These are phyloP conservation scores for Acacia crassicarpa DNA, from an alignment of 306 rosid species.

Conservation along the genomic window DNA sequence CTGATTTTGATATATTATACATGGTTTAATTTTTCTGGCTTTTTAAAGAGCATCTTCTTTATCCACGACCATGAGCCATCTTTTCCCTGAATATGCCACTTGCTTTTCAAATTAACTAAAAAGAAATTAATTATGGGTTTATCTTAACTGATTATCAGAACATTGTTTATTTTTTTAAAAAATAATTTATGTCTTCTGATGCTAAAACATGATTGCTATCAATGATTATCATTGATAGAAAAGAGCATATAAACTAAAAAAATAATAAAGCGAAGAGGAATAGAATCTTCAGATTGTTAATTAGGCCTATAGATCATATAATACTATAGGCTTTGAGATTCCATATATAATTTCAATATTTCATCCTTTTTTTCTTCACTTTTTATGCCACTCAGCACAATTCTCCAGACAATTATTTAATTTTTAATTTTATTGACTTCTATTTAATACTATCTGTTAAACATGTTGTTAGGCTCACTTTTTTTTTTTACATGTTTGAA, in stretches of 20 bases:
- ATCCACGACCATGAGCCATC: background rate
- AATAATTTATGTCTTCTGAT: slow-evolving; percentile 16
- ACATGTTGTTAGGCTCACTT: background rate
- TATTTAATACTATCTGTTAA: background rate
- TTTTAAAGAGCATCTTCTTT: slow-evolving; percentile 31
- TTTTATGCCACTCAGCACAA: slow-evolving; percentile 28
- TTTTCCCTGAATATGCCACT: slow-evolving; percentile 28
- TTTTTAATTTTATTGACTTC: slow-evolving; percentile 21
- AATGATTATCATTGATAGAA: slow-evolving; percentile 23
- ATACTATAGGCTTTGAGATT: slow-evolving; percentile 22
- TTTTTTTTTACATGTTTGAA: background rate
- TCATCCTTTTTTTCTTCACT: slow-evolving; percentile 22
- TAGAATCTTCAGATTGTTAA: slow-evolving; percentile 42
- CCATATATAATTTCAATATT: slow-evolving; percentile 26
- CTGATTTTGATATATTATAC: background rate
- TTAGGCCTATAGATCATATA: slow-evolving; percentile 23
- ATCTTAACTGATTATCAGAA: slow-evolving; percentile 20
- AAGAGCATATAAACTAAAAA: slow-evolving; percentile 10
- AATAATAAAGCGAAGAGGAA: slow-evolving; percentile 15
- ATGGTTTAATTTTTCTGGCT: slow-evolving; percentile 6
- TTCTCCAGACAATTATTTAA: slow-evolving; percentile 8
- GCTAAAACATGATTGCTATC: slow-evolving; percentile 36
- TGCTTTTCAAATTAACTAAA: background rate
- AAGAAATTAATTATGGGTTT: background rate
- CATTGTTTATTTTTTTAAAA: background rate